These are phyloP conservation scores for Venturia effusa DNA, from an alignment of 2,329 filamentous ascomycete species.

Conservation along the genomic window DNA sequence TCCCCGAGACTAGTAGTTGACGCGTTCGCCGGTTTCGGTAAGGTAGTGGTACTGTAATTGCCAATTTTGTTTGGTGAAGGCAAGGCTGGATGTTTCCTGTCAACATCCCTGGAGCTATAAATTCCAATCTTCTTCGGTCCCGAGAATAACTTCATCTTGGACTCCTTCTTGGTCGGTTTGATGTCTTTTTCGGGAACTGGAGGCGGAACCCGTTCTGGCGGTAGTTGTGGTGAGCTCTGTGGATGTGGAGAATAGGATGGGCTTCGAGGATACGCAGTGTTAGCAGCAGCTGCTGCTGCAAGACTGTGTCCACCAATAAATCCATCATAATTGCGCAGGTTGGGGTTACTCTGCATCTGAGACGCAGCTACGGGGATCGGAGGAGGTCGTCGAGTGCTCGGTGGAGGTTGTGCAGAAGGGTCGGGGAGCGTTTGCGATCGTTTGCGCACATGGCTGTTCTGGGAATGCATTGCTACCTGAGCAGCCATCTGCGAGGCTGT, in stretches of 20 bases:
- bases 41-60: conserved; percentile 45
- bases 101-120: conserved; percentile 51
- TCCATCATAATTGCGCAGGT: conserved; percentile 47
- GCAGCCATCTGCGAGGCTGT: conserved; percentile 70
- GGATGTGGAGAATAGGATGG: conserved; percentile 32
- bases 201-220: conserved; percentile 17
- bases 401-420: conserved; percentile 20
- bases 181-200: conserved; percentile 43
- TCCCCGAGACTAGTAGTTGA: conserved; percentile 61
- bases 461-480: conserved; percentile 60
- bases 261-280: conserved; percentile 60
- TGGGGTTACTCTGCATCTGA: conserved; percentile 10
- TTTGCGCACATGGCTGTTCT: conserved; percentile 47
- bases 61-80: conserved; percentile 64
- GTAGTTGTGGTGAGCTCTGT: conserved; percentile 21
- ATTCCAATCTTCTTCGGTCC: conserved; percentile 65
- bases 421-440: conserved; percentile 64
- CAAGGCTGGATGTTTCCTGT: conserved; percentile 51
- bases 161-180: conserved; percentile 55
- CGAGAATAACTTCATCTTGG: conserved; percentile 73
- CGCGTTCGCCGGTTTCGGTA: conserved; percentile 55
- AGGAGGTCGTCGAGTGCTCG: conserved; percentile 10
- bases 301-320: conserved; percentile 48
- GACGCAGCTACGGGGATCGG: conserved; percentile 1
- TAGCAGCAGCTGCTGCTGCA: conserved; percentile 61